Base-by-base conservation (phyloP, 371 early-diverging fungal genomes). In the Polyrhizophydium stewartii region DNA sequence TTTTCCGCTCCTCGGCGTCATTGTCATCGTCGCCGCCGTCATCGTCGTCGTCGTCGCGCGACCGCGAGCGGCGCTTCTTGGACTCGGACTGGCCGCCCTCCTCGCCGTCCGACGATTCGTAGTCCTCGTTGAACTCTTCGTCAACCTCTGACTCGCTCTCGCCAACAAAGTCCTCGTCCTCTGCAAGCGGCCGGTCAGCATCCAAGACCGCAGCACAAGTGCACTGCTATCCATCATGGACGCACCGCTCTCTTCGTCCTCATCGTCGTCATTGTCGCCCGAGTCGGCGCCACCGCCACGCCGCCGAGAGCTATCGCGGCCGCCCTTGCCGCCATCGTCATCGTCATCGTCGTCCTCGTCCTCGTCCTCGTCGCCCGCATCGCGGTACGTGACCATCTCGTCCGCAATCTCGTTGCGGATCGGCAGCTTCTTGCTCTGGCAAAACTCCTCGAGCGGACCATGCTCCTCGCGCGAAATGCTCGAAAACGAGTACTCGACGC, bases 381-480 rank as follows among this genome's bases (percentile, higher is more conserved):
- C 64, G 32, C 32, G n/a, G 25, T 63, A 45, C n/a, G 51, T 41
- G 12, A 31, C 37, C 2, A 27, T 51, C 22, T 56, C 69, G 50
- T 69, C 72, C 27, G 76, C 85, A 27, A 81, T 62, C 62, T 90
- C 92, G 61, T 82, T 87, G 68, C 87, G 85, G 65, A 94, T 88
- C 73, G 87, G 86, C 63, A 97, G 86, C 63, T 89, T 88, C 78
- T 94, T 92, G 59, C 75, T 73, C 47, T 84, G 77, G 74, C 94
- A 79, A 66, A 88, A 96, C 51, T 83, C 82, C 61, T 90, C 91
- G 53, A 97, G 74, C 61, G 81, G 83, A 10, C 86, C 79, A 67
- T 91, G 89, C 67, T 97, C 98, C 73, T 96, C 96, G 41, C 91
- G 71, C 53, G 89, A 83, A 58, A 97, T 90, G 67, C 90, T 92